Conservation (phyloP, 2,329 filamentous ascomycete species). For the Penicillium paneum region DNA sequence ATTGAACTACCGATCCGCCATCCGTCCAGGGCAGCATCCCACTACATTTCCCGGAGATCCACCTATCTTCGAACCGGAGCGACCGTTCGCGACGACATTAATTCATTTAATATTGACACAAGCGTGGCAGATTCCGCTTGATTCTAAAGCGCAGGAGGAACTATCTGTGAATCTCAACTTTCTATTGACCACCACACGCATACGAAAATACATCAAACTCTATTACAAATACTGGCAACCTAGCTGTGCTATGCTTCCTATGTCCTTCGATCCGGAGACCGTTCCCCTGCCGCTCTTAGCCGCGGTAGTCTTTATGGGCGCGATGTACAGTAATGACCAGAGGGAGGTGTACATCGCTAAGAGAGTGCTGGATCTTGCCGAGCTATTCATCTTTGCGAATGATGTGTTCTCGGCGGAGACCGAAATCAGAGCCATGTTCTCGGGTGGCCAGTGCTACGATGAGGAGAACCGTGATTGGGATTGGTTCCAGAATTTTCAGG, state of each 20-base stretch:
- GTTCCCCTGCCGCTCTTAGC: slow-evolving; percentile 40
- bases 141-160: slow-evolving; percentile 39
- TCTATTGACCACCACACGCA: slow-evolving; percentile 41
- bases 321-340: slow-evolving; percentile 45
- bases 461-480: slow-evolving; percentile 31
- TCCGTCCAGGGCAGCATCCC: slow-evolving; percentile 20
- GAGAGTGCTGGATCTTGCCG: slow-evolving; percentile 43
- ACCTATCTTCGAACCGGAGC: slow-evolving; percentile 36
- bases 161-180: slow-evolving; percentile 40
- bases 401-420: slow-evolving; percentile 42
- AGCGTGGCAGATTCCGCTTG: slow-evolving; percentile 39
- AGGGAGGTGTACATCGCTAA: slow-evolving; percentile 40
- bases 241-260: slow-evolving; percentile 45
- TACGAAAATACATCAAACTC: slow-evolving; percentile 41
- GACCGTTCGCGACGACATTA: slow-evolving; percentile 38
- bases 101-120: slow-evolving; percentile 42
- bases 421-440: slow-evolving; percentile 38
- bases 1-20: slow-evolving; percentile 17
- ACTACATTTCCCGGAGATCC: slow-evolving; percentile 19
- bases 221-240: slow-evolving; percentile 49
- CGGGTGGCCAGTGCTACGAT: slow-evolving; percentile 19
- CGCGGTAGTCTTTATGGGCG: slow-evolving; percentile 44
- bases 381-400: slow-evolving; percentile 44
- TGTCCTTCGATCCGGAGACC: slow-evolving; percentile 40
- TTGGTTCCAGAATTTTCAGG: slow-evolving; percentile 43